phyloP scores from a whole-genome alignment of 768 basidiomycete genomes.

The Lactarius hengduanensis region DNA sequence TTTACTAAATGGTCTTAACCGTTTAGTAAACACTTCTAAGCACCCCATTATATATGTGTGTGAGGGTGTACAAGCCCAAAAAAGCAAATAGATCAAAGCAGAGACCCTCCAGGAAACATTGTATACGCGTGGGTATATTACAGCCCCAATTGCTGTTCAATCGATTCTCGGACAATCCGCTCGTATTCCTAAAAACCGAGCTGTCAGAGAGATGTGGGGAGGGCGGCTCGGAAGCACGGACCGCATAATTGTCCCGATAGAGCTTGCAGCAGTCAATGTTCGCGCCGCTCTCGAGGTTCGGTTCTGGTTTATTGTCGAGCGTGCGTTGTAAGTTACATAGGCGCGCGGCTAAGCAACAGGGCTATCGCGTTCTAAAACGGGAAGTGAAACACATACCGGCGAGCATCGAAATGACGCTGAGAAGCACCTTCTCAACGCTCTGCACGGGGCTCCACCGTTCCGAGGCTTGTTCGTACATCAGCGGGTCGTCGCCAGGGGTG shows the following conservation, averaged over 20 bases:
- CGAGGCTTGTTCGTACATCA: constrained; percentile 91
- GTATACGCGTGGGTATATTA: constrained; percentile 33
- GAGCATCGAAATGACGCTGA: constrained; percentile 96
- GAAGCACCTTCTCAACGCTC: constrained; percentile 93
- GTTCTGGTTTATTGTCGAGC: constrained; percentile 52
- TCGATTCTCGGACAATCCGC: constrained; percentile 75
- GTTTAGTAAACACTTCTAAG: background rate
- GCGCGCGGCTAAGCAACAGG: background rate
- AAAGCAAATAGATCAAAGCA: background rate
- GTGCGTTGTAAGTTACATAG: background rate
- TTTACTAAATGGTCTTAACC: background rate
- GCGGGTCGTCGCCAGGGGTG: constrained; percentile 88
- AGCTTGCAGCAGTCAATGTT: constrained; percentile 98
- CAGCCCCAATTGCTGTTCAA: constrained; percentile 82
- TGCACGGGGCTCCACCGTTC: constrained; percentile 99
- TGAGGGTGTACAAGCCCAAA: background rate
- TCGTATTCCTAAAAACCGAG: constrained; percentile 71
- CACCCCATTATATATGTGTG: background rate
- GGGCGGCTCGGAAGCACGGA: constrained; percentile 32
- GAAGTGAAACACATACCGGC: constrained; percentile 57
- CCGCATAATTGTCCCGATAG: constrained; percentile 80
- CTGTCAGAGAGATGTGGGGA: background rate
- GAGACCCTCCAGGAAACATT: background rate
- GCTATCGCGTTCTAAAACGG: background rate
- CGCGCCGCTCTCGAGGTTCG: constrained; percentile 95